Percentiles rank a stretch among this genome's conserved stretches.
These are phyloP conservation scores for Chlorella sp. DNA, from an alignment of 139 green algal genomes.

Conservation along the genomic window DNA sequence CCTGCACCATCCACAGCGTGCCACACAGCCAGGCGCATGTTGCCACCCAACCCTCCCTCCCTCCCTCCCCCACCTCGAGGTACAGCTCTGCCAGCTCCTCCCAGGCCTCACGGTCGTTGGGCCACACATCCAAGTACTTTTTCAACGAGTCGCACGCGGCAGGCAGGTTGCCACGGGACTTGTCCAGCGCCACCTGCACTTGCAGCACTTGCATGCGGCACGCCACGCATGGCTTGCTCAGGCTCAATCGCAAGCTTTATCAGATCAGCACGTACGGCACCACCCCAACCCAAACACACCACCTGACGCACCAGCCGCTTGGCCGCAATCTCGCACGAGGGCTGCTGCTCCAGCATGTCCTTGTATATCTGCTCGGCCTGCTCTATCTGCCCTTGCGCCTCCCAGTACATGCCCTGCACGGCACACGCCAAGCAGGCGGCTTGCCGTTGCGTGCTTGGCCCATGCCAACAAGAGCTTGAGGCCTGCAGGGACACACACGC, in stretches of 20 bases:
- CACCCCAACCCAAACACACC: no score
- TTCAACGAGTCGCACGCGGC: slow-evolving; percentile 52
- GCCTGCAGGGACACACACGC: background rate
- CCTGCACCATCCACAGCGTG: background rate
- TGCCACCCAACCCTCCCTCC: no score
- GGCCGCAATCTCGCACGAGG: slow-evolving; percentile 44
- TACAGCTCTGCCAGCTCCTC: slow-evolving; percentile 81
- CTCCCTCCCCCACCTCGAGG: slow-evolving; percentile 43
- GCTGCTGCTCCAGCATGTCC: slow-evolving; percentile 43
- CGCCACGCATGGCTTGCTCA: no score
- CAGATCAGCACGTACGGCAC: no score
- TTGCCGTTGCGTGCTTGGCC: background rate
- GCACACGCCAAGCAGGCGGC: no score
- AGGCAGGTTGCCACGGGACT: slow-evolving; percentile 41
- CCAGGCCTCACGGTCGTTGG: slow-evolving; percentile 70
- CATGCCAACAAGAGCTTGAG: background rate
- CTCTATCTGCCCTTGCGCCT: slow-evolving; percentile 33
- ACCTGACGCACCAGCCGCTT: slow-evolving; percentile 66
- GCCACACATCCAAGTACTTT: slow-evolving; percentile 59
- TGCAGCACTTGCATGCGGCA: no score
- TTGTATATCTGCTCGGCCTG: slow-evolving; percentile 52
- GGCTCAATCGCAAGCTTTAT: no score
- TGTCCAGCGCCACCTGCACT: slow-evolving; percentile 58
- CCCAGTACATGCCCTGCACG: slow-evolving; percentile 69
- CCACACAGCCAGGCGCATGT: background rate